phyloP scores from a whole-genome alignment of 176 grass and related monocot genomes.

The Urochloa ruziziensis region DNA sequence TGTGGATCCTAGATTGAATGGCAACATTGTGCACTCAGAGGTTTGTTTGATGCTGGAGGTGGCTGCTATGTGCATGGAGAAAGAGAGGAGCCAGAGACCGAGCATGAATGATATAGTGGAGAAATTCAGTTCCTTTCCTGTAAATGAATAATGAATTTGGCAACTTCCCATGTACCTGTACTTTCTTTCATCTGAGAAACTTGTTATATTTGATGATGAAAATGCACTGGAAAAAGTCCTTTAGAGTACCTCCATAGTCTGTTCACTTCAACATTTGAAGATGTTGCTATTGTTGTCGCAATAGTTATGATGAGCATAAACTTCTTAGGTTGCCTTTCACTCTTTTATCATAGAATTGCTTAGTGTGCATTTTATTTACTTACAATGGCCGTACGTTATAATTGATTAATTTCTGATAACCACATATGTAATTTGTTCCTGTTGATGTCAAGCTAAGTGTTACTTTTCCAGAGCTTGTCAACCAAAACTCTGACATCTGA shows the following conservation, averaged over 20 bases:
- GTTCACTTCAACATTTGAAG: background rate
- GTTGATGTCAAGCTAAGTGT: too few relatives aligned
- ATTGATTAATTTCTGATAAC: too few relatives aligned
- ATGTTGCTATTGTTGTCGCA: background rate
- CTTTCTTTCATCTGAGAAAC: background rate
- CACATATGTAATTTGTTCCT: too few relatives aligned
- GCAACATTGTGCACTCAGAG: background rate
- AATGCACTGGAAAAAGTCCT: background rate
- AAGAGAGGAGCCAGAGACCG: constrained; percentile 7
- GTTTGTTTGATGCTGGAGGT: constrained; percentile 2
- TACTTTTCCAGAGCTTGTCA: too few relatives aligned
- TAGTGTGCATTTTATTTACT: too few relatives aligned
- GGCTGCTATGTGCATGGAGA: constrained; percentile 18
- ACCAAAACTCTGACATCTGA: too few relatives aligned
- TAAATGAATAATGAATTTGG: background rate
- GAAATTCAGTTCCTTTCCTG: background rate
- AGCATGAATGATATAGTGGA: constrained; percentile 20
- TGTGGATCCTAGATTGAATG: constrained; percentile 8
- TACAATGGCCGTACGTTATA: too few relatives aligned
- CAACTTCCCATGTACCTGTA: background rate
- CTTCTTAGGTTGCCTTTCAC: background rate
- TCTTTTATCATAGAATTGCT: background rate
- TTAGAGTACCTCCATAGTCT: background rate
- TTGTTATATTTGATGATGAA: background rate
- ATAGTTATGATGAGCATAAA: background rate